Conservation (phyloP, 768 basidiomycete genomes). For the Suillus lakei region DNA sequence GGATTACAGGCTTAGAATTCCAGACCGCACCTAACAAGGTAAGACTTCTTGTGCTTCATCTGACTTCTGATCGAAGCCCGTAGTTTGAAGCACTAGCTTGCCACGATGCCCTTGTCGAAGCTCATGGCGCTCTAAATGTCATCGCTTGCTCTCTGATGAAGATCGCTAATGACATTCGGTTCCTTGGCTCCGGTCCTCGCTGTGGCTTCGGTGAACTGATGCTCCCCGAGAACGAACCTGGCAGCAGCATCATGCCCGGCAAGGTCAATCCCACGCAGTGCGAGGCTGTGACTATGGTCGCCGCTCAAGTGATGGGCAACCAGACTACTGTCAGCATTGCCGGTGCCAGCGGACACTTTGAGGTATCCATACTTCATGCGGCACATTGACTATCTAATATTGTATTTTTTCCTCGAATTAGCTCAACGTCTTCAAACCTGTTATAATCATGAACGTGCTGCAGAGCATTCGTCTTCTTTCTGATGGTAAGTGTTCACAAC, state of each 20-base stretch:
- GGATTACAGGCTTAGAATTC: conserved; percentile 89
- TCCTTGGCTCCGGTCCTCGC: conserved; percentile 95
- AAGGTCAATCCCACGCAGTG: conserved; percentile 99
- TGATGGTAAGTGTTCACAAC: conserved; percentile 65
- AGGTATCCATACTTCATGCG: conserved; percentile 52
- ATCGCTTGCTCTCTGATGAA: conserved; percentile 98
- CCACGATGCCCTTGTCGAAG: conserved; percentile 98
- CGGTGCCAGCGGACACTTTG: conserved; percentile 95
- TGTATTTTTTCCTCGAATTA: conserved; percentile 32
- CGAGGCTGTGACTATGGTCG: conserved; percentile 98
- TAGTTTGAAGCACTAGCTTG: conserved; percentile 97
- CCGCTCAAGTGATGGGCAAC: conserved; percentile 98
- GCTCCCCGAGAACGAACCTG: conserved; percentile 98
- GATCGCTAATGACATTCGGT: conserved; percentile 99
- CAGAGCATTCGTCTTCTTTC: conserved; percentile 93
- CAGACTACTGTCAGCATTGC: conserved; percentile 92
- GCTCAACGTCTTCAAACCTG: conserved; percentile 99
- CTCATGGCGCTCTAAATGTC: conserved; percentile 95
- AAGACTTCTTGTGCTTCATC: conserved; percentile 16
- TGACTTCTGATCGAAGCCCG: not conserved
- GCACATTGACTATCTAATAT: conserved; percentile 12
- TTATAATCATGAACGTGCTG: conserved; percentile 96
- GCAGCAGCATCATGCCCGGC: conserved; percentile 99
- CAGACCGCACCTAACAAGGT: conserved; percentile 98
- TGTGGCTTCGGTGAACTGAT: conserved; percentile 96